Base-by-base conservation (phyloP, 371 early-diverging fungal species). In the Mortierella sp. region DNA sequence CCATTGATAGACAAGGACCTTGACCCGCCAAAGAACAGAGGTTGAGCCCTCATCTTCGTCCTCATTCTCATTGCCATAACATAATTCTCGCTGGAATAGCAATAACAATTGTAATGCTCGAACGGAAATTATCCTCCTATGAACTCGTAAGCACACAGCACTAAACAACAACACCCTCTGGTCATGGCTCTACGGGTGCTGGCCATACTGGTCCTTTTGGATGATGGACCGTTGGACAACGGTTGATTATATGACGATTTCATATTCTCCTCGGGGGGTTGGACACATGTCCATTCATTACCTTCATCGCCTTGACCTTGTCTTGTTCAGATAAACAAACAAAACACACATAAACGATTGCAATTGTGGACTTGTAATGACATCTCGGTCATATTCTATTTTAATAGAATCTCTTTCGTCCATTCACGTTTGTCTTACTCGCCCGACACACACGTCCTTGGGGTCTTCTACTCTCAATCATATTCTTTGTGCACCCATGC, bases 241-340 rank as follows among this genome's bases (percentile, higher is more conserved):
- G 31, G 63, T 63, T 26, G 28, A 8, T 28, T 28, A 26, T 45
- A 14, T 21, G 24, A 73, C 38, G 55, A 55, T 55, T 47, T 54
- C 16, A 34, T 73, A 52, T 52, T 54, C 54, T 54, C 73, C 73
- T 73, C 55, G 73, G 72, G 73, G 16, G 50, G 50, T 14, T 14
- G 50, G 50, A 73, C 73, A 73, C 73, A 73, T 73, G 73, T 52
- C 55, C 55, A 28, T 24, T 38, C 55, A 21, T 55, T 9, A 24
- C 24, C n/a, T 55, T 24, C 68, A 19, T 68, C 68, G 42, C 44
- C 68, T 68, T 68, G 42, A 11, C n/a, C 24, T 19, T 7, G n/a
- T 24, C n/a, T 24, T 55, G 55, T 55, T n/a, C n/a, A 55, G 8
- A n/a, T 55, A n/a, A 13, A 16, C 50, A 50, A 50, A 50, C 50